Evolutionary conservation across 2,329 filamentous ascomycete genomes (phyloP), one percentile per base, ranked within the genome.

Genomic region (Diaporthe citrichinensis): DNA sequence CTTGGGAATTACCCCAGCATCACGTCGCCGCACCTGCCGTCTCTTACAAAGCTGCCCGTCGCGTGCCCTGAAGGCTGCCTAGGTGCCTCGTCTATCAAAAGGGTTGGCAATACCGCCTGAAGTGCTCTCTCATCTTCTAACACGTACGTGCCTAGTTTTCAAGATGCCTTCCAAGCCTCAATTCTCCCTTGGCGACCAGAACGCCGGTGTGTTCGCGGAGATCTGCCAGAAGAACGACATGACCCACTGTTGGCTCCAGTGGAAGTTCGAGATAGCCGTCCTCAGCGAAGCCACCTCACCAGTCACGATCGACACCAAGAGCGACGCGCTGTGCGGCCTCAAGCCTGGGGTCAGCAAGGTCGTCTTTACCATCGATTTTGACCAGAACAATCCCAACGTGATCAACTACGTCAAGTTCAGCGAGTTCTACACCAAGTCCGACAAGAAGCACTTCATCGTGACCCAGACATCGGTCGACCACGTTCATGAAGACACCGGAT

Each of bases 381-480:
- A 55, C 20, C 14, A 34, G 1, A 28, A 62, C 20, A 69, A 76
- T 20, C 59, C 75, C 10, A 76, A 75, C 31, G 15, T 57, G 1
- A 72, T 76, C 61, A 41, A 72, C 7, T 72, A 51, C 34, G 46
- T 75, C 28, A 62, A 65, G 14, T 76, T 76, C 46, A 65, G 44
- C n/a, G 75, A 76, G 39, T 39, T 17, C 15, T 65, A 74, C 59
- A 49, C 28, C 14, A 39, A 44, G n/a, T 7, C 15, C 6, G 39
- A 69, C 4, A 57, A 57, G 23, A 67, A 72, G n/a, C 36, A 73
- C 23, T 76, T 20, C 5, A 49, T 76, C 14, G 62, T 76, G 4
- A 76, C 75, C 3, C 68, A 75, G 46, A 75, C 75, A 8, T 76
- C 75, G 4, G 25, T 76, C 20, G 46, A 72, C 25, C 75, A 76